These are phyloP conservation scores for Petunia hybrid DNA, from an alignment of 305 asterid species.

Conservation along the genomic window DNA sequence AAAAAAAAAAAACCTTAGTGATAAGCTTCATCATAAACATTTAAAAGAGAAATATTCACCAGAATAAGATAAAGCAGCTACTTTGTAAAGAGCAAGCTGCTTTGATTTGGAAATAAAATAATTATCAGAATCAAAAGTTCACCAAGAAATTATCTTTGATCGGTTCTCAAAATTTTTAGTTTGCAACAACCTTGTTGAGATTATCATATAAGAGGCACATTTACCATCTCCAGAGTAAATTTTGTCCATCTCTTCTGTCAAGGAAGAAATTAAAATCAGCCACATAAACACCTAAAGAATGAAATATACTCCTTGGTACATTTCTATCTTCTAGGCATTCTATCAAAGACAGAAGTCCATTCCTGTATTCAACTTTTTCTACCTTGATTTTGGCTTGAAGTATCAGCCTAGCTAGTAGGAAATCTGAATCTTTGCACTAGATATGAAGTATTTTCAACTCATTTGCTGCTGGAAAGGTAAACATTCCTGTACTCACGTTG, in stretches of 20 bases:
- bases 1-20: neutral
- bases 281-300: conserved; percentile 4
- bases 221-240: neutral
- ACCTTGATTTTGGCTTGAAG: neutral
- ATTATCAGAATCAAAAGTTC: neutral
- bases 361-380: conserved; percentile 4
- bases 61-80: conserved; percentile 15
- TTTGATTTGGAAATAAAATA: conserved; percentile 14
- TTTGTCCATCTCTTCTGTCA: conserved; percentile 8
- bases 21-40: neutral
- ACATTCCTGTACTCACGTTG: conserved; percentile 1
- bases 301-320: conserved; percentile 8
- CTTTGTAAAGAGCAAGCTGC: neutral
- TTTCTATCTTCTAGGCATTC: neutral
- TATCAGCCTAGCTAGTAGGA: neutral
- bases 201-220: conserved; percentile 4
- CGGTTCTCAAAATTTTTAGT: conserved; percentile 15
- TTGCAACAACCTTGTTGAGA: conserved; percentile 6
- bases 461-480: conserved; percentile 11
- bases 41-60: neutral
- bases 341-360: conserved; percentile 6
- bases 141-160: neutral
- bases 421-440: conserved; percentile 13
- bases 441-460: neutral
- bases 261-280: neutral